A percentile compares a stretch with the other conserved stretches of the same genome.
Conservation (phyloP, 495 filamentous ascomycete species). For the Wilcoxina mikolae region DNA sequence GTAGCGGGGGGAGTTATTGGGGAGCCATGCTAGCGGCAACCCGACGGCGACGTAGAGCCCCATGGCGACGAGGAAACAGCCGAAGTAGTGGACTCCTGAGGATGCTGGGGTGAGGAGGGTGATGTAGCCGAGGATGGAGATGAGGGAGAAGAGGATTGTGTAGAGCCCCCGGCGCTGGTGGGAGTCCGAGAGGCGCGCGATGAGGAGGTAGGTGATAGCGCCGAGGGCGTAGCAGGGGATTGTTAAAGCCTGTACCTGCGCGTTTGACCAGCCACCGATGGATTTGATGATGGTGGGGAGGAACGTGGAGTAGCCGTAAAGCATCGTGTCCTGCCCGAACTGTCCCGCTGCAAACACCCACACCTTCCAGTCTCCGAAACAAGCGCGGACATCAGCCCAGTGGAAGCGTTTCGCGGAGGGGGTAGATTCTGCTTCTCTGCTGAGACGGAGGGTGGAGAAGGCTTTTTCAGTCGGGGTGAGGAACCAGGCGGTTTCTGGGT, state of each 20-base stretch:
- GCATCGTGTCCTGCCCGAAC: slow-evolving; percentile 56
- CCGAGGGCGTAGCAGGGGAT: slow-evolving; percentile 63
- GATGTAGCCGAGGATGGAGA: slow-evolving; percentile 54
- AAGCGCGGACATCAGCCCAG: slow-evolving; percentile 36
- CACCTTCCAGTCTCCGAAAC: slow-evolving; percentile 48
- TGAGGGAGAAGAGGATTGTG: slow-evolving; percentile 39
- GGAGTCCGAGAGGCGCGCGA: slow-evolving; percentile 47
- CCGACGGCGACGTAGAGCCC: slow-evolving; percentile 59
- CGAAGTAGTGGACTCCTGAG: slow-evolving; percentile 53
- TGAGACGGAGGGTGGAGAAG: slow-evolving; percentile 34
- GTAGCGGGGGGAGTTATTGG: slow-evolving; percentile 46
- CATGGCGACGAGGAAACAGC: slow-evolving; percentile 54
- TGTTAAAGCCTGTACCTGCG: slow-evolving; percentile 58
- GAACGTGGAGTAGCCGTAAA: slow-evolving; percentile 66
- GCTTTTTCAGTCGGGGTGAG: slow-evolving; percentile 45
- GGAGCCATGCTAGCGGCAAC: slow-evolving; percentile 53
- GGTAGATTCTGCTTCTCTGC: slow-evolving; percentile 44
- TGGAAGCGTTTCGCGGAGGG: slow-evolving; percentile 44
- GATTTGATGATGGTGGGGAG: slow-evolving; percentile 63
- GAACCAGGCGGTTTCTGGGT: slow-evolving; percentile 47
- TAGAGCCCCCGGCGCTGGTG: slow-evolving; percentile 48
- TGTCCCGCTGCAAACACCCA: slow-evolving; percentile 46
- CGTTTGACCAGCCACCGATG: slow-evolving; percentile 45
- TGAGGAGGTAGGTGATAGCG: slow-evolving; percentile 46
- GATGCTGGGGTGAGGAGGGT: slow-evolving; percentile 46